Evolutionary conservation across 345 rosid species (phyloP).

Genomic region (Aquilaria sinensis): DNA sequence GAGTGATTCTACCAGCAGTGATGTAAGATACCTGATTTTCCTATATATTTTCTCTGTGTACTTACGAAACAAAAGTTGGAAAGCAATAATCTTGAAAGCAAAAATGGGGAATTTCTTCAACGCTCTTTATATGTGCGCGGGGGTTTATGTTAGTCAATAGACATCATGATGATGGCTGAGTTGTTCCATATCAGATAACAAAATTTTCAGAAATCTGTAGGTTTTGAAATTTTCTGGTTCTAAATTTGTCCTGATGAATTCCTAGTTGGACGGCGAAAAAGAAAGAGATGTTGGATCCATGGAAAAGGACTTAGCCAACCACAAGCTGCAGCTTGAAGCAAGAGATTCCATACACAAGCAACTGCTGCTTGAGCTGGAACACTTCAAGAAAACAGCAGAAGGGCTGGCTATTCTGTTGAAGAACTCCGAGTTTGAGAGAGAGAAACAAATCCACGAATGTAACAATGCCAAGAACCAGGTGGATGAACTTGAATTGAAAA

Average conservation of each 20-base stretch:
- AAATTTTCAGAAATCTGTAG: not conserved
- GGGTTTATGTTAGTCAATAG: too few species aligned
- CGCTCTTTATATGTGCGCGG: too few species aligned
- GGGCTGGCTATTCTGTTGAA: constrained; percentile 27
- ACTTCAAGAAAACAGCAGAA: constrained; percentile 25
- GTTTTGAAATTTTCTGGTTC: not conserved
- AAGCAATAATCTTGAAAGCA: too few species aligned
- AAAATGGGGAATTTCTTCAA: too few species aligned
- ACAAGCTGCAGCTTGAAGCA: constrained; percentile 40
- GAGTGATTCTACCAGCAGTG: constrained; percentile 20
- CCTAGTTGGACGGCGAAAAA: constrained; percentile 19
- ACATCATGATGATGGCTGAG: not conserved
- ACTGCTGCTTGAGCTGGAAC: constrained; percentile 25
- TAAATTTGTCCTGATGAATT: too few species aligned
- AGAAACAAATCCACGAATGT: constrained; percentile 17
- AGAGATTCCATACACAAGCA: constrained; percentile 38
- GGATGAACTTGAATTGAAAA: constrained; percentile 30
- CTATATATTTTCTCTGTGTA: not conserved
- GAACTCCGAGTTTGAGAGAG: constrained; percentile 33
- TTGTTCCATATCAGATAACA: not conserved
- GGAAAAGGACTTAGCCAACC: constrained; percentile 37
- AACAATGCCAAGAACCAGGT: constrained; percentile 15
- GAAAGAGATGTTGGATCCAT: constrained; percentile 26
- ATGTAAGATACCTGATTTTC: constrained; percentile 16
- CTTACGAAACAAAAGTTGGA: too few species aligned